These are phyloP conservation scores for Candida sp. DNA, from an alignment of 1,139 yeast species.

Conservation along the genomic window DNA sequence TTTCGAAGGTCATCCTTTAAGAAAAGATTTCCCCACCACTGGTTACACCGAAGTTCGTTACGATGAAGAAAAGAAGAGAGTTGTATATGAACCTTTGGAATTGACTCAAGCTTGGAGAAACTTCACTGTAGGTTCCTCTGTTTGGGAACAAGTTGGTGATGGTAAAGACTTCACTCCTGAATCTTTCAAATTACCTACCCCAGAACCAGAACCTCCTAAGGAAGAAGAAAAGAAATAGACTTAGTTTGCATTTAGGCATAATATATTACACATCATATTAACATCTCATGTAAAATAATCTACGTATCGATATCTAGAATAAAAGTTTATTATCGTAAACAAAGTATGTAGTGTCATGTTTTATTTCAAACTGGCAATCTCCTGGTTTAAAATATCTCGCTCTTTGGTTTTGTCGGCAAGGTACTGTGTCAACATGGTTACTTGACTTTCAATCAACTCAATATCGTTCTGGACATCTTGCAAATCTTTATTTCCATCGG, in stretches of 20 bases:
- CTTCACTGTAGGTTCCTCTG: slow-evolving; percentile 83
- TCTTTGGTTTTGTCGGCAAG: slow-evolving; percentile 49
- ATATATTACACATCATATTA: too few species aligned
- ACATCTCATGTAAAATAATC: too few species aligned
- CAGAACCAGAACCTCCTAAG: slow-evolving; percentile 69
- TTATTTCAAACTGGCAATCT: slow-evolving; percentile 28
- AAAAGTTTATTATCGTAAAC: too few species aligned
- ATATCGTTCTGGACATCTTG: slow-evolving; percentile 53
- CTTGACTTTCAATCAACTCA: slow-evolving; percentile 62
- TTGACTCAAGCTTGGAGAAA: slow-evolving; percentile 91
- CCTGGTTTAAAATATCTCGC: slow-evolving; percentile 41
- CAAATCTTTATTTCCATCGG: slow-evolving; percentile 23
- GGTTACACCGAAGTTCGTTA: slow-evolving; percentile 89
- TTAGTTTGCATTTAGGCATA: too few species aligned
- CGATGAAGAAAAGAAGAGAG: slow-evolving; percentile 88
- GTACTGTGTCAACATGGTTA: slow-evolving; percentile 57
- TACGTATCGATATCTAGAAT: too few species aligned
- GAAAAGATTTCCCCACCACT: slow-evolving; percentile 91
- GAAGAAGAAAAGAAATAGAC: slow-evolving; percentile 28
- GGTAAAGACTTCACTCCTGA: slow-evolving; percentile 85
- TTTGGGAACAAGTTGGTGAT: slow-evolving; percentile 91
- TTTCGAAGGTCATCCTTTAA: slow-evolving; percentile 87
- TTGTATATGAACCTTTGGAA: slow-evolving; percentile 87
- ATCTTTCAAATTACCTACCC: slow-evolving; percentile 75
- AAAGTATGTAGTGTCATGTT: neutral